Evolutionary conservation across 1,284 basidiomycete species (phyloP), one percentile per base, ranked within the genome.

Genomic region (Thelephora terrestris): DNA sequence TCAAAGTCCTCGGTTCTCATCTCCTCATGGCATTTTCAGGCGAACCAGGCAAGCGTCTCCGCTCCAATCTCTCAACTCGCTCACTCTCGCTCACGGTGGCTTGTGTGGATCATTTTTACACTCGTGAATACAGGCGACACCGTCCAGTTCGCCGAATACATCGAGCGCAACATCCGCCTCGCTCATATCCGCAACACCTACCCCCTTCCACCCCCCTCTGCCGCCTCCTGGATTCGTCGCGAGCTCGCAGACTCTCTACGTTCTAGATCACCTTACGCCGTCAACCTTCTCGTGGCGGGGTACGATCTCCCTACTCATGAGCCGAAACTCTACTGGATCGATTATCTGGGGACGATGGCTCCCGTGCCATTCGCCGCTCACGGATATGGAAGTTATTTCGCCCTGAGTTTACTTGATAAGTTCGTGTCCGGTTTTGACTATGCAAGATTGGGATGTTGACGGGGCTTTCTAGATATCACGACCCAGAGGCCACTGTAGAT

Each of bases 181-280:
- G 95, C 96, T 69, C 91, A 96, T 60, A 99, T 99, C 62, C 85
- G 95, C 69, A 89, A 94, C 70, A 77, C 85, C 61, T 84, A 92
- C 64, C 77, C 91, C 18, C 85, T 98, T 37, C 84, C 91, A 39
- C 95, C 95, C 3, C 76, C 85, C 32, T 85, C 93, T 4, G 92
- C 94, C 17, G 91, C 94, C 3, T 79, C 92, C 16, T 99, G 94
- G 94, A 90, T 97, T 58, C 87, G 95, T 35, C 81, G 90, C 51
- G 76, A 88, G 25, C 78, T 99, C 23, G 95, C 95, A 29, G 80
- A 91, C 50, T 91, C 91, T 0, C 68, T 99, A 17, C 87, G 96
- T 45, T 93, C 91, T 0, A 79, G 91, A 51, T 78, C 81, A 43
- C 87, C 94, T 0, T 98, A 97, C 66, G 68, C 85, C 6, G 95